Percentiles rank a stretch among this genome's conserved stretches.
phyloP scores from a whole-genome alignment of 2,329 filamentous ascomycete genomes.

The Aspergillus melleus region DNA sequence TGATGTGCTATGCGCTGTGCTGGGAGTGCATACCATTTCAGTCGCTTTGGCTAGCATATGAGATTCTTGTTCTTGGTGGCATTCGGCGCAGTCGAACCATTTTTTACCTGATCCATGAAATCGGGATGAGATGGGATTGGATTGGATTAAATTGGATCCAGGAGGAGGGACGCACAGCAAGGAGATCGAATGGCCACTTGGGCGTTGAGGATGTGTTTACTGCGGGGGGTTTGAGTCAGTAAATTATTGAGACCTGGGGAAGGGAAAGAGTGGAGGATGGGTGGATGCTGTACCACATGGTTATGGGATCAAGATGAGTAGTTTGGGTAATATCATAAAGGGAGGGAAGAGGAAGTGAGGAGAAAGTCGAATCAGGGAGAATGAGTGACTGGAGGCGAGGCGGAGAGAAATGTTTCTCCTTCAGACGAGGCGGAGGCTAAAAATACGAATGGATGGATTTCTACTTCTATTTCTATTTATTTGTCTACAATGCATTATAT shows the following conservation, averaged over 20 bases:
- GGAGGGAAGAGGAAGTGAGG: slow-evolving; percentile 2
- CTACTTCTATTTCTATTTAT: no score
- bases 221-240: slow-evolving; percentile 40
- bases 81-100: slow-evolving; percentile 99
- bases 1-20: background rate
- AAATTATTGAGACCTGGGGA: background rate
- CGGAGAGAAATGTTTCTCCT: background rate
- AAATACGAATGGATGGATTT: slow-evolving; percentile 8
- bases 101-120: slow-evolving; percentile 76
- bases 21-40: slow-evolving; percentile 67
- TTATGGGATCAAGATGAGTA: background rate
- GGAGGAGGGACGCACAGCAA: slow-evolving; percentile 68
- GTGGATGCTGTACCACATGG: slow-evolving; percentile 30
- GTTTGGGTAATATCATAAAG: background rate
- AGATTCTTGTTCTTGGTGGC: slow-evolving; percentile 77
- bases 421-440: slow-evolving; percentile 15
- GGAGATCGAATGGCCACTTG: slow-evolving; percentile 94
- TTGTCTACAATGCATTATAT: no score
- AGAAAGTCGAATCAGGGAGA: background rate
- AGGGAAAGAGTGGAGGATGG: background rate
- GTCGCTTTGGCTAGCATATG: slow-evolving; percentile 74
- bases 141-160: background rate
- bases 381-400: background rate
- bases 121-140: background rate
- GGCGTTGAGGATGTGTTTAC: slow-evolving; percentile 97